Conservation (phyloP, 768 basidiomycete species). For the Multifurca ochricompacta region DNA sequence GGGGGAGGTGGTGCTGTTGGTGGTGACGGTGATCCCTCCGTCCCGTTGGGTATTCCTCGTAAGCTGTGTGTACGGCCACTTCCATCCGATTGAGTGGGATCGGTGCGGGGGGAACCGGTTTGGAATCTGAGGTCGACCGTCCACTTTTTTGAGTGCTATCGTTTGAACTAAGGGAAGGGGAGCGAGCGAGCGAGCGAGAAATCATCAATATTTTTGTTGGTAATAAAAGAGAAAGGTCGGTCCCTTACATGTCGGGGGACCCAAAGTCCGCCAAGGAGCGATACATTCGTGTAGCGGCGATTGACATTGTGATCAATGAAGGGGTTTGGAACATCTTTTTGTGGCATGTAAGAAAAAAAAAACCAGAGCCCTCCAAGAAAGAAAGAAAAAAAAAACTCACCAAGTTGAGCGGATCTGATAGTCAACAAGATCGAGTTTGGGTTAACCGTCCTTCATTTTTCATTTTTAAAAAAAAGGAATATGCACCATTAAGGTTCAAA, state of each 20-base stretch:
- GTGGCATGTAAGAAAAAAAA: background rate
- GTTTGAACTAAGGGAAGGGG: too few relatives aligned
- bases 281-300: background rate
- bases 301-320: background rate
- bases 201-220: background rate
- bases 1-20: too few relatives aligned
- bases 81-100: background rate
- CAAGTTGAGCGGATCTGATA: background rate
- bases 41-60: background rate
- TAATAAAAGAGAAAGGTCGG: background rate
- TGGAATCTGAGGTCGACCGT: background rate
- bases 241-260: background rate
- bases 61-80: conserved; percentile 1
- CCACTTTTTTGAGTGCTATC: background rate
- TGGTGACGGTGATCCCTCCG: too few relatives aligned
- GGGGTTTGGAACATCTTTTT: background rate
- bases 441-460: background rate
- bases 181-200: too few relatives aligned
- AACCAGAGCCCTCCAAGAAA: background rate
- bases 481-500: background rate
- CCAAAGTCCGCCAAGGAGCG: background rate
- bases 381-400: background rate
- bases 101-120: background rate
- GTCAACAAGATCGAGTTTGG: background rate
- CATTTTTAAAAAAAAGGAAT: background rate